phyloP scores from a whole-genome alignment of 306 rosid species.

The Mimosa bimucronata region DNA sequence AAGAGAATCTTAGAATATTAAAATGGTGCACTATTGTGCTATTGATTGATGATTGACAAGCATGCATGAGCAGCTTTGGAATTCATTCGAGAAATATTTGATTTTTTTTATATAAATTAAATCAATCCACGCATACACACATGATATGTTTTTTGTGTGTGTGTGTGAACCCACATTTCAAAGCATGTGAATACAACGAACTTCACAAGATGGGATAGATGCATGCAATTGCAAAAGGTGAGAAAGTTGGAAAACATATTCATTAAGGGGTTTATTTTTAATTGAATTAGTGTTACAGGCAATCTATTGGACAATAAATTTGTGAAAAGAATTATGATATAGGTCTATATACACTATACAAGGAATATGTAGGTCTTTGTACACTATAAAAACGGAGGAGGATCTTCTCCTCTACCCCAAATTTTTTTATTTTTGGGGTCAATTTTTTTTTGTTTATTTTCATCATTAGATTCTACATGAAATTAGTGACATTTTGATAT shows the following conservation, averaged over 20 bases:
- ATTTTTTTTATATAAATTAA: neutral
- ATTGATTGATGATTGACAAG: neutral
- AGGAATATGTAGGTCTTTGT: no score
- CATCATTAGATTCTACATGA: no score
- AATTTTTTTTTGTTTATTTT: no score
- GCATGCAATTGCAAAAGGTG: neutral
- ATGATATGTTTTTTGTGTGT: neutral
- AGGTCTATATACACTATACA: neutral
- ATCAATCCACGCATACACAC: neutral
- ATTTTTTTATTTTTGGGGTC: no score
- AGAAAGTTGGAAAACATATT: neutral
- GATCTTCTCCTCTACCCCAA: no score
- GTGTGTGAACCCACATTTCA: conserved; percentile 34
- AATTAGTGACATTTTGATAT: no score
- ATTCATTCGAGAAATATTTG: neutral
- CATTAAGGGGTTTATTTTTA: neutral
- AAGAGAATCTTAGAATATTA: neutral
- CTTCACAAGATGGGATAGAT: neutral
- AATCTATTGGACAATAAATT: neutral
- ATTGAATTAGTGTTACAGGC: neutral
- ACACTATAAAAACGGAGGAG: no score
- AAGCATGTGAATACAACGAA: neutral
- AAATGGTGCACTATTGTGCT: neutral
- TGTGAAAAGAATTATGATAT: neutral
- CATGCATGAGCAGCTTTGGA: neutral